Percentiles rank a stretch among this genome's conserved stretches.
These are phyloP conservation scores for Eremochloa ophiuroides DNA, from an alignment of 176 grass and related monocot genomes.

Conservation along the genomic window DNA sequence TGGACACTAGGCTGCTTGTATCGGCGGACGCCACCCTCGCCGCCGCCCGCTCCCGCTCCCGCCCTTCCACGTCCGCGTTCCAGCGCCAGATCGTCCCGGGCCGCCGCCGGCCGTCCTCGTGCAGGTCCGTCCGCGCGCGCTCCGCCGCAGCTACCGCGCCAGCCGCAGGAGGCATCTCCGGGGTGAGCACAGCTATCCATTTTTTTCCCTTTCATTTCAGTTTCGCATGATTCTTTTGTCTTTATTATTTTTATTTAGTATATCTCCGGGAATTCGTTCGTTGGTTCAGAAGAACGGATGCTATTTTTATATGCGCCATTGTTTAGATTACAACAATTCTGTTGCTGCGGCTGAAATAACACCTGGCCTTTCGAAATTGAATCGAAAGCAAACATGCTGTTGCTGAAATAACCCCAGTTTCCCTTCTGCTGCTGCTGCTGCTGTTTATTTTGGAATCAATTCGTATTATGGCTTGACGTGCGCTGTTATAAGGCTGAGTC, in stretches of 20 bases:
- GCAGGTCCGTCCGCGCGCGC: slow-evolving; percentile 24
- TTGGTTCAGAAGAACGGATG: background rate
- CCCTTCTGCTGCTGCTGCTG: background rate
- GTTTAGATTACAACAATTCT: too few species aligned
- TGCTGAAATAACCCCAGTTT: background rate
- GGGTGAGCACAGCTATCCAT: background rate
- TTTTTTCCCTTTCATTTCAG: background rate
- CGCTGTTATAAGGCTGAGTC: background rate
- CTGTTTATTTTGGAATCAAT: background rate
- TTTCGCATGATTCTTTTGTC: background rate
- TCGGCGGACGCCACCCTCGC: slow-evolving; percentile 16
- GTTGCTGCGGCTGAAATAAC: too few species aligned
- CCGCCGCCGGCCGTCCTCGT: background rate
- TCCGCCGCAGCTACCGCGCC: slow-evolving; percentile 5
- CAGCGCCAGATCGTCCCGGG: background rate
- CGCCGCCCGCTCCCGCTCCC: background rate
- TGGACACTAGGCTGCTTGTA: slow-evolving; percentile 27
- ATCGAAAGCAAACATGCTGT: background rate
- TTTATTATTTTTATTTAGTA: background rate
- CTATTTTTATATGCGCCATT: background rate
- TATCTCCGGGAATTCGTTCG: background rate
- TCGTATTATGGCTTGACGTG: background rate
- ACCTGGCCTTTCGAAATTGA: too few species aligned
- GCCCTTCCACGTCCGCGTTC: background rate
- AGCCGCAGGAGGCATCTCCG: background rate